Evolutionary conservation across 192 early-diverging fungal genomes (phyloP).

Genomic region (Podila epigama): DNA sequence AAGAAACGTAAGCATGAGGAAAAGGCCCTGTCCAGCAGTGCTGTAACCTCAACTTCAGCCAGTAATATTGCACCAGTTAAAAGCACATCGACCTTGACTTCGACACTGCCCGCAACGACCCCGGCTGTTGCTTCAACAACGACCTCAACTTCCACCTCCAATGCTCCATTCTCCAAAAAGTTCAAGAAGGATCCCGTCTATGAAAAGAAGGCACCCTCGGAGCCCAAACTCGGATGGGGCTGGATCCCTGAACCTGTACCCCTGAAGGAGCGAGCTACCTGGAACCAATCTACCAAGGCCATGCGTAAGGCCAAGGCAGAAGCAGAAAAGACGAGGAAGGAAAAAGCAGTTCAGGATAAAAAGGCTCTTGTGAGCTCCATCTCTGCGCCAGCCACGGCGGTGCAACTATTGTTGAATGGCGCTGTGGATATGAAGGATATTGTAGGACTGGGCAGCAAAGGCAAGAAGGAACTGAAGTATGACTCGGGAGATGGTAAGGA

Average conservation of each 20-base stretch:
- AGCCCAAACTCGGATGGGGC: constrained; percentile 24
- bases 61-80: neutral
- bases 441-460: constrained; percentile 6
- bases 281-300: constrained; percentile 40
- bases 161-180: constrained; percentile 33
- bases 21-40: neutral
- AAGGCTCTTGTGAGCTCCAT: constrained; percentile 11
- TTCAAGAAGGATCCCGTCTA: constrained; percentile 28
- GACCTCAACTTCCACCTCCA: constrained; percentile 5
- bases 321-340: constrained; percentile 16
- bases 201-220: constrained; percentile 26
- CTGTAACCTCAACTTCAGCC: neutral
- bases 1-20: constrained; percentile 39
- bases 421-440: constrained; percentile 32
- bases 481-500: neutral
- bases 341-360: constrained; percentile 17
- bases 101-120: neutral
- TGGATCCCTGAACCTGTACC: constrained; percentile 38
- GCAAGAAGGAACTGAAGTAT: neutral
- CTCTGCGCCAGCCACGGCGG: constrained; percentile 8
- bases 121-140: neutral
- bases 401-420: constrained; percentile 27
- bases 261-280: constrained; percentile 41
- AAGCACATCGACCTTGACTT: constrained; percentile 3
- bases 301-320: constrained; percentile 35